Percentiles rank a stretch among this genome's conserved stretches.
These are phyloP conservation scores for Penicillium fimorum DNA, from an alignment of 495 filamentous ascomycete species.

Conservation along the genomic window DNA sequence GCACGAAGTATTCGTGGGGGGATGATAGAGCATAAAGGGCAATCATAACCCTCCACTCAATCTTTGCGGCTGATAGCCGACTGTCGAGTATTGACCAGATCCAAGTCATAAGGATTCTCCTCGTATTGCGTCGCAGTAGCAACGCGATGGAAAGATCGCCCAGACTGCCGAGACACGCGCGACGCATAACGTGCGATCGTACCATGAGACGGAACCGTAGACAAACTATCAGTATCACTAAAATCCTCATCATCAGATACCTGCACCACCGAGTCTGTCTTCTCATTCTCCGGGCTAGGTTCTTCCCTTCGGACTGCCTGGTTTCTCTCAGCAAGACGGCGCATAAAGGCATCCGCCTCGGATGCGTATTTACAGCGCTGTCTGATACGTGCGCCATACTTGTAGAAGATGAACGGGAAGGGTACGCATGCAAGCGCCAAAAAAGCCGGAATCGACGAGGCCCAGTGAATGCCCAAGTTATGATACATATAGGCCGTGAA, in stretches of 20 bases:
- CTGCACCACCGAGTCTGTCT: slow-evolving; percentile 5
- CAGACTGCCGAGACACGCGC: slow-evolving; percentile 31
- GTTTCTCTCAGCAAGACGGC: slow-evolving; percentile 29
- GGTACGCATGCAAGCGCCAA: slow-evolving; percentile 76
- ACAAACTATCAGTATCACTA: slow-evolving; percentile 26
- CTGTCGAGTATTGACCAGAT: slow-evolving; percentile 37
- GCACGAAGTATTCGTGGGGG: too few species aligned
- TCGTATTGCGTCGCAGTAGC: slow-evolving; percentile 36
- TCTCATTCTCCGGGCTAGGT: slow-evolving; percentile 1
- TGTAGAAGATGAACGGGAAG: slow-evolving; percentile 78
- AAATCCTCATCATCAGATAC: slow-evolving; percentile 5
- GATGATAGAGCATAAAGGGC: too few species aligned
- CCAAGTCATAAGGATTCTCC: slow-evolving; percentile 40
- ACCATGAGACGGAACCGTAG: slow-evolving; percentile 26
- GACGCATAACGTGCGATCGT: slow-evolving; percentile 21
- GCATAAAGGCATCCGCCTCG: slow-evolving; percentile 38
- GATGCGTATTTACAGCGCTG: slow-evolving; percentile 67
- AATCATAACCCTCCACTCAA: slow-evolving; percentile 1
- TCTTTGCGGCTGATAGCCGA: slow-evolving; percentile 30
- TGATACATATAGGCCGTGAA: slow-evolving; percentile 79
- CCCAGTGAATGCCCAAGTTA: slow-evolving; percentile 79
- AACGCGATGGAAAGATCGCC: slow-evolving; percentile 25
- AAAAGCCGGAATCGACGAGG: slow-evolving; percentile 73
- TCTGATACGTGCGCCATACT: slow-evolving; percentile 66
- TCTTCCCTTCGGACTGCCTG: slow-evolving; percentile 14